Evolutionary conservation across 495 filamentous ascomycete species (phyloP).

Genomic region (Coniosporium apollinis): DNA sequence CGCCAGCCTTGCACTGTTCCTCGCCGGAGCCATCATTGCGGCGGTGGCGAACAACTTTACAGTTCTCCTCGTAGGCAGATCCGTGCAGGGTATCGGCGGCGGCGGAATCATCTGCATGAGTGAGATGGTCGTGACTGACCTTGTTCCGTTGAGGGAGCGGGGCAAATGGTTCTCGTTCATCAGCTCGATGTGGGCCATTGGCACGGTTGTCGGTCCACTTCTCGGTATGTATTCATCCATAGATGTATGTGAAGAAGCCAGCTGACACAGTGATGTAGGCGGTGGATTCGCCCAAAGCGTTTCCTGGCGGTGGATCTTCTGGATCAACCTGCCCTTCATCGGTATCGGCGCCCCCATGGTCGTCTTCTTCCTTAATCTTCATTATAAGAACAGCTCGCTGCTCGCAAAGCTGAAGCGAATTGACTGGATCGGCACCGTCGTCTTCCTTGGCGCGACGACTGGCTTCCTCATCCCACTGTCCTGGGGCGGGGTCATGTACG

Average conservation of each 20-base stretch:
- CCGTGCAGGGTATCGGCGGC: constrained; percentile 56
- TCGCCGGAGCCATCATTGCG: constrained; percentile 40
- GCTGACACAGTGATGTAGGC: constrained; percentile 8
- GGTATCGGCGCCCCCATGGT: constrained; percentile 30
- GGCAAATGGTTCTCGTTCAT: constrained; percentile 30
- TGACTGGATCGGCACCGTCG: constrained; percentile 27
- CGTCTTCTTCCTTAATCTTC: constrained; percentile 32
- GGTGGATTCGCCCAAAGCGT: constrained; percentile 10
- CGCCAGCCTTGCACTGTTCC: constrained; percentile 34
- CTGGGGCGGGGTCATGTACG: constrained; percentile 39
- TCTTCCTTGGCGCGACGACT: constrained; percentile 30
- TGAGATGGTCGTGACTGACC: constrained; percentile 49
- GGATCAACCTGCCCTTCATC: constrained; percentile 40
- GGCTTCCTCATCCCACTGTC: constrained; percentile 37
- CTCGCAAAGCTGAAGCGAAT: constrained; percentile 17
- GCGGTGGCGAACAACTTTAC: constrained; percentile 42
- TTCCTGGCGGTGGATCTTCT: constrained; percentile 28
- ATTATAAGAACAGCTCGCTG: constrained; percentile 19
- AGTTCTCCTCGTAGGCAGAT: constrained; percentile 44
- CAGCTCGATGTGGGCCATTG: constrained; percentile 32
- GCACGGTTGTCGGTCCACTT: constrained; percentile 49
- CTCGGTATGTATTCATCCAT: no score
- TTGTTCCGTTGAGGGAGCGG: constrained; percentile 36
- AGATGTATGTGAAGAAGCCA: constrained; percentile 1
- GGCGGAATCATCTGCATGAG: constrained; percentile 49